Evolutionary conservation across 768 basidiomycete genomes (phyloP), one percentile per base, ranked within the genome.

Genomic region (Hericium coralloides): DNA sequence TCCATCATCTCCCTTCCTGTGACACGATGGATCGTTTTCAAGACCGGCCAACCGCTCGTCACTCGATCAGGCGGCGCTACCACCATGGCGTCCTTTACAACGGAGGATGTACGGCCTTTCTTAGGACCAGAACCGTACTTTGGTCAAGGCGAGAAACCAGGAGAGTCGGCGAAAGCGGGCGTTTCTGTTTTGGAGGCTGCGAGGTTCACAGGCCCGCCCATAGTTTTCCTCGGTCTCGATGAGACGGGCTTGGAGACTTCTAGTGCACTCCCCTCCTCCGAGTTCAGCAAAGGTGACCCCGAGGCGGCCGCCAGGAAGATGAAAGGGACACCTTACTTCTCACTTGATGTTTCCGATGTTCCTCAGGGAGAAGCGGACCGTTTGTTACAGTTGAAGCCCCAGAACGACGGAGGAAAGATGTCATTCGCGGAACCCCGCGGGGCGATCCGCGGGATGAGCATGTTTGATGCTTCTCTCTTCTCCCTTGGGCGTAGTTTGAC

Each of bases 271-370:
- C 82, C 85, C 10, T 84, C 86, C 49, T 50, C 49, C 25, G 31
- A 36, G 0, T 79, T 83, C 2, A 84, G 87, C 59, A 45, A 52
- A 2, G 60, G 62, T n/a, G 74, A 79, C 58, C 79, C 85, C 0
- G 74, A 80, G 53, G 64, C 68, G 17, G 78, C 82, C 1, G 70
- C 83, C 2, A 72, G 75, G 52, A 81, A 86, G 49, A 72, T 94
- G 23, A 70, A 85, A 31, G 95, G 95, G n/a, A 84, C 78, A 2
- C 84, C 92, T 0, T 95, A 87, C 69, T 98, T 97, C 67, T 77
- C 92, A 0, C 61, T 97, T 59, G 93, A 97, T 66, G 73, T 92
- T 2, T 77, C 76, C 23, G 76, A 82, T 55, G 68, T 80, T 20
- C 75, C 75, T 5, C 63, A 83, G 47, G 60, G 71, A 58, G 63